A percentile compares a stretch with the other conserved stretches of the same genome.
Evolutionary conservation across 2,329 filamentous ascomycete genomes (phyloP).

Genomic region (Cordyceps tenuipes): DNA sequence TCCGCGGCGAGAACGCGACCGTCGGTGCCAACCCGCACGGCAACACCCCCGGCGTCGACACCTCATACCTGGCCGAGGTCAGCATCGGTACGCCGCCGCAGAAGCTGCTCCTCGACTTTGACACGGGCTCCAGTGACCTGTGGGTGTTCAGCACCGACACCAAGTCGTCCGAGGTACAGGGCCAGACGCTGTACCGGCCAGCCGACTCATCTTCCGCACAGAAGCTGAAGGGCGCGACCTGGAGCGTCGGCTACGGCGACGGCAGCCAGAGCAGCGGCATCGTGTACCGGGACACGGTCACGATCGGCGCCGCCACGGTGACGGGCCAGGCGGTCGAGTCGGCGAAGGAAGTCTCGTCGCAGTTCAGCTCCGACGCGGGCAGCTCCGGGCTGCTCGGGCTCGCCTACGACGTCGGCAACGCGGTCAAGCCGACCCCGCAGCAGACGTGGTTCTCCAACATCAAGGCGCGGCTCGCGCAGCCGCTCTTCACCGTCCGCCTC

Average conservation of each 20-base stretch:
- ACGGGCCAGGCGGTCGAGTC: constrained; percentile 34
- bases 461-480: constrained; percentile 12
- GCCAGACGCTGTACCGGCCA: constrained; percentile 34
- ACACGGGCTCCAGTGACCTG: constrained; percentile 36
- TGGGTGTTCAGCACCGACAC: constrained; percentile 41
- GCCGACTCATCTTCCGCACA: constrained; percentile 29
- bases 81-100: constrained; percentile 31
- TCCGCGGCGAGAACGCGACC: constrained; percentile 1
- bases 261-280: constrained; percentile 33
- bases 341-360: constrained; percentile 31
- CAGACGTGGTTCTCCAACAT: constrained; percentile 35
- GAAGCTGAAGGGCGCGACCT: constrained; percentile 28
- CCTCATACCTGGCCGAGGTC: constrained; percentile 16
- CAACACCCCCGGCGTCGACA: not conserved
- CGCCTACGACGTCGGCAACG: constrained; percentile 35
- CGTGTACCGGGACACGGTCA: constrained; percentile 36
- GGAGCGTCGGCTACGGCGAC: constrained; percentile 38
- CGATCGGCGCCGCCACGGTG: constrained; percentile 33
- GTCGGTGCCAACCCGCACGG: constrained; percentile 4
- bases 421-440: constrained; percentile 30
- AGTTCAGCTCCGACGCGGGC: constrained; percentile 35
- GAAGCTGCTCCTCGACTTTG: constrained; percentile 32
- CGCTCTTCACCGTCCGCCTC: constrained; percentile 62
- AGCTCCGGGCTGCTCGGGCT: constrained; percentile 35
- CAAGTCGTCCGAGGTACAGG: constrained; percentile 24